These are phyloP conservation scores for Gremmenia infestans DNA, from an alignment of 2,329 filamentous ascomycete species.

Conservation along the genomic window DNA sequence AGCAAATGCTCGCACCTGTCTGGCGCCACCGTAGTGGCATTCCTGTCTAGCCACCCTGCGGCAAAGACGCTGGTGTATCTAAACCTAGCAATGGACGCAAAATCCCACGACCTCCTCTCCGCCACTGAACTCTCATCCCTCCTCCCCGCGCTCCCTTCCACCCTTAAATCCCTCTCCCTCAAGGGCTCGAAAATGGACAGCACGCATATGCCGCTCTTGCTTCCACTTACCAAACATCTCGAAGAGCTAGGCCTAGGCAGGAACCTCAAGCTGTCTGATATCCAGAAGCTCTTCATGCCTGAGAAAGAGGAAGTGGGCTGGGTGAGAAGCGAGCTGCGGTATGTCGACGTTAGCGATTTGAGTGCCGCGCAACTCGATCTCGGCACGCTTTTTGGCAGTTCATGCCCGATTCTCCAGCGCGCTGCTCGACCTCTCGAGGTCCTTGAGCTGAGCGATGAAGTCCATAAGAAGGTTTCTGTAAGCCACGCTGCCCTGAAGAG, in stretches of 20 bases:
- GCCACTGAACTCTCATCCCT: constrained; percentile 60
- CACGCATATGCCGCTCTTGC: constrained; percentile 58
- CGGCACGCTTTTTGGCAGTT: constrained; percentile 46
- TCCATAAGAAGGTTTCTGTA: constrained; percentile 58
- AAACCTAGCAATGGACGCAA: constrained; percentile 67
- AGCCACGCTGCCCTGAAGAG: constrained; percentile 30
- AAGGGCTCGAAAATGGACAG: constrained; percentile 67
- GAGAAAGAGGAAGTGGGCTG: constrained; percentile 31
- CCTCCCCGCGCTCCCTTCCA: constrained; percentile 59
- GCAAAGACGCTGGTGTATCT: constrained; percentile 63
- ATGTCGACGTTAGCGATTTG: constrained; percentile 73
- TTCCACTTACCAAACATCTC: constrained; percentile 63
- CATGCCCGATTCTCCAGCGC: constrained; percentile 51
- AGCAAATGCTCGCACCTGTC: constrained; percentile 69
- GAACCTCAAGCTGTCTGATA: constrained; percentile 58
- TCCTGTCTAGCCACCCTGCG: constrained; percentile 66
- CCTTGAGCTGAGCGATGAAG: constrained; percentile 67
- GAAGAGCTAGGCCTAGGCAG: constrained; percentile 73
- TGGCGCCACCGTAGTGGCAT: constrained; percentile 62
- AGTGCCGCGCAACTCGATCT: constrained; percentile 55
- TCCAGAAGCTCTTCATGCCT: constrained; percentile 34
- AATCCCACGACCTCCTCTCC: constrained; percentile 66
- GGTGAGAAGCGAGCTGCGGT: constrained; percentile 49
- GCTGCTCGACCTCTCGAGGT: constrained; percentile 67
- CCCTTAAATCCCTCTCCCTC: constrained; percentile 68